A percentile compares a stretch with the other conserved stretches of the same genome.
phyloP scores from a whole-genome alignment of 1,284 basidiomycete species.

The Malassezia furfur region DNA sequence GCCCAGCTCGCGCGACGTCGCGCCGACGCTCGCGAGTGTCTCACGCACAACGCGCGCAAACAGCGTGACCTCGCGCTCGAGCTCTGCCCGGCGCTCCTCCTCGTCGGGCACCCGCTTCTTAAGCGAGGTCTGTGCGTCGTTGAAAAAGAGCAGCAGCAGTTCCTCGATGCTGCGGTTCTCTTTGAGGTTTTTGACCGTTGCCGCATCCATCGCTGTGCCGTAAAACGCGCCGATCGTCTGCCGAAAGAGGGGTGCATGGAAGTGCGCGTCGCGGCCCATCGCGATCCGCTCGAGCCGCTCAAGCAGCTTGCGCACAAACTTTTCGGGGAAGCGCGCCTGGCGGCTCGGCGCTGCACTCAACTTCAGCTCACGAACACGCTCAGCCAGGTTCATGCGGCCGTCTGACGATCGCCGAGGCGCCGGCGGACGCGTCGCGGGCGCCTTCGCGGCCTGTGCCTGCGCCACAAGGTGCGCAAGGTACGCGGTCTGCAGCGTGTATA shows the following conservation, averaged over 20 bases:
- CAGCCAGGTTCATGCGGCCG: slow-evolving; percentile 17
- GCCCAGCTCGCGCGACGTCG: slow-evolving; percentile 64
- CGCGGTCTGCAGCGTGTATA: slow-evolving; percentile 40
- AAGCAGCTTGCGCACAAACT: slow-evolving; percentile 38
- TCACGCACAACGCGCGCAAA: slow-evolving; percentile 79
- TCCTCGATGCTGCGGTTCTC: slow-evolving; percentile 95
- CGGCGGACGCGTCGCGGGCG: neutral
- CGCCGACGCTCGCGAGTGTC: slow-evolving; percentile 53
- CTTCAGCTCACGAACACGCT: slow-evolving; percentile 32
- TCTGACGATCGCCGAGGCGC: slow-evolving; percentile 5
- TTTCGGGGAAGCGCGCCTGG: slow-evolving; percentile 38
- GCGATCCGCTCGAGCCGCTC: slow-evolving; percentile 42
- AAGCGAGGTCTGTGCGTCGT: slow-evolving; percentile 54
- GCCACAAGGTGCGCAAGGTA: slow-evolving; percentile 24
- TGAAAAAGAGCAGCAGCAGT: slow-evolving; percentile 87
- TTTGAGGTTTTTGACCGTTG: slow-evolving; percentile 57
- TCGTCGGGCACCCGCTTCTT: slow-evolving; percentile 66
- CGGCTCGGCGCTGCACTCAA: slow-evolving; percentile 19
- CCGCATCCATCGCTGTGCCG: slow-evolving; percentile 37
- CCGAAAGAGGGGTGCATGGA: slow-evolving; percentile 32
- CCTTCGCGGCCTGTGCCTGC: slow-evolving; percentile 9
- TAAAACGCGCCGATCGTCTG: slow-evolving; percentile 43
- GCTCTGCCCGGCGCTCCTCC: slow-evolving; percentile 73
- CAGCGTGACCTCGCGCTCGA: slow-evolving; percentile 77
- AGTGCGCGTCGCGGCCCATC: slow-evolving; percentile 39